Evolutionary conservation across 805 yeast genomes (phyloP).

Genomic region (Alloascoidea africana): DNA sequence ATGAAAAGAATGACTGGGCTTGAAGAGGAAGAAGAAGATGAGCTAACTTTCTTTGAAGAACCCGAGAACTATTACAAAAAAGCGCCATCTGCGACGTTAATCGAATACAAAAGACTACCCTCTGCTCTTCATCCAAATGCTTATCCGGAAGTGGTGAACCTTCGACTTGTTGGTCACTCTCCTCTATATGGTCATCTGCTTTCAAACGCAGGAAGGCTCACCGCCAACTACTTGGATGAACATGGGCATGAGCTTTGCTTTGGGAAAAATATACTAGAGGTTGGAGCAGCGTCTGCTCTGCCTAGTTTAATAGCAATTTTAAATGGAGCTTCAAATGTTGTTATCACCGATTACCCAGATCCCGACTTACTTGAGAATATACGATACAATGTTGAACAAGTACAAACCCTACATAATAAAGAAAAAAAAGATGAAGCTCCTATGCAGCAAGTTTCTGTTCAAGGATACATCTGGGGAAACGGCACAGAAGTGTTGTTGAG

Average conservation of each 20-base stretch:
- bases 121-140: no score
- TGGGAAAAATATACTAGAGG: slow-evolving; percentile 61
- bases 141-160: slow-evolving; percentile 31
- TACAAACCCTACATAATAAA: slow-evolving; percentile 9
- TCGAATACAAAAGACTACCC: no score
- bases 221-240: slow-evolving; percentile 70
- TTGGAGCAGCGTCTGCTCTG: slow-evolving; percentile 93
- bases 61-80: no score
- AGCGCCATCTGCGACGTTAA: no score
- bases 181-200: slow-evolving; percentile 94
- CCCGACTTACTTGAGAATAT: slow-evolving; percentile 67
- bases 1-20: no score
- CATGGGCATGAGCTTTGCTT: slow-evolving; percentile 33
- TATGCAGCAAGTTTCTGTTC: slow-evolving; percentile 28
- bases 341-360: slow-evolving; percentile 91
- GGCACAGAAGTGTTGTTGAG: slow-evolving; percentile 26
- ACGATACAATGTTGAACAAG: slow-evolving; percentile 44
- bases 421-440: neutral
- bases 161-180: slow-evolving; percentile 74
- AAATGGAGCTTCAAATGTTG: slow-evolving; percentile 48
- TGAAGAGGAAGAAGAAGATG: no score
- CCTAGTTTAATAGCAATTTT: slow-evolving; percentile 69
- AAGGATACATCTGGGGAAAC: slow-evolving; percentile 65
- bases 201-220: slow-evolving; percentile 88
- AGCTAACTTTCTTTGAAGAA: no score